Percentiles rank a stretch among this genome's conserved stretches.
These are phyloP conservation scores for Maudiozyma turicensis DNA, from an alignment of 805 yeast species.

Conservation along the genomic window DNA sequence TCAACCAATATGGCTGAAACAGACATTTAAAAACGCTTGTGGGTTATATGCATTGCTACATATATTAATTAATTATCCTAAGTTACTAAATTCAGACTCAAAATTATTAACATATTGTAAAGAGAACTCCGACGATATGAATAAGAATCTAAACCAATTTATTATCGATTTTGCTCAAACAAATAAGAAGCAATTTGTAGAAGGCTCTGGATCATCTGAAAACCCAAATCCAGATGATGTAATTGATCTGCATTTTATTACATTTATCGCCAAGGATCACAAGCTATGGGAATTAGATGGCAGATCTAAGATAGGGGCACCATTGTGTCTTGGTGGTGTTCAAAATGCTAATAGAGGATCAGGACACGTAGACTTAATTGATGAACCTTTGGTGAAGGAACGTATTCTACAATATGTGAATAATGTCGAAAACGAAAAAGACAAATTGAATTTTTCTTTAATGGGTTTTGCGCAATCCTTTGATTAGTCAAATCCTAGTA, in stretches of 20 bases:
- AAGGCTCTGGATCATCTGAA: constrained; percentile 49
- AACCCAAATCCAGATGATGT: constrained; percentile 51
- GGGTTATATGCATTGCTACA: constrained; percentile 87
- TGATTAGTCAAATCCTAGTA: not conserved
- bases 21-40: constrained; percentile 80
- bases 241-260: constrained; percentile 65
- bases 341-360: constrained; percentile 12
- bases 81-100: constrained; percentile 18
- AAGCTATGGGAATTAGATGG: constrained; percentile 84
- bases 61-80: constrained; percentile 33
- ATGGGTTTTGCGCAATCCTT: constrained; percentile 53
- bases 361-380: constrained; percentile 39
- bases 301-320: constrained; percentile 51
- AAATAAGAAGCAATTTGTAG: constrained; percentile 14
- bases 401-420: constrained; percentile 62
- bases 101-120: constrained; percentile 12
- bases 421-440: constrained; percentile 43
- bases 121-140: constrained; percentile 34
- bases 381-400: constrained; percentile 38
- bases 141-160: constrained; percentile 3
- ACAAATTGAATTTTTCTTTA: constrained; percentile 59
- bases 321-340: constrained; percentile 47
- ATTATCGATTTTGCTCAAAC: constrained; percentile 20
- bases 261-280: constrained; percentile 51
- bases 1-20: constrained; percentile 62